Conservation (phyloP, 2,329 filamentous ascomycete species). For the Monosporascus cannonballus region DNA sequence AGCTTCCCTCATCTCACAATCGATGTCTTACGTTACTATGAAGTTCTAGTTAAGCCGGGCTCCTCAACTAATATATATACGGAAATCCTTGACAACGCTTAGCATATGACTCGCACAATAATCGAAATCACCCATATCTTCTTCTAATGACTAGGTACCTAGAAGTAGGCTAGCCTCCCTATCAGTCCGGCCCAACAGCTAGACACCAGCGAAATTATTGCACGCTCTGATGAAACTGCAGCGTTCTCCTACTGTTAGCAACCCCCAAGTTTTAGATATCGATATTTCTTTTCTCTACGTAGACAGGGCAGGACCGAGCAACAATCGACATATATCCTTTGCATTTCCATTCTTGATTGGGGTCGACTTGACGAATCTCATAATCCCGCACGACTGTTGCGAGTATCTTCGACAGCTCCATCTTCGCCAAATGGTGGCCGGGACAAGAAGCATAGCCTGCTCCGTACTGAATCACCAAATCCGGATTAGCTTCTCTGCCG, state of each 20-base stretch:
- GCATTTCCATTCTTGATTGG: slow-evolving; percentile 17
- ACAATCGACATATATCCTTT: slow-evolving; percentile 19
- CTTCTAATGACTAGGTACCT: too few species aligned
- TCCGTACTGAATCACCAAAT: slow-evolving; percentile 3
- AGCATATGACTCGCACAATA: too few species aligned
- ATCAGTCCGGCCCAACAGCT: too few species aligned
- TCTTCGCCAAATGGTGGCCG: slow-evolving; percentile 13
- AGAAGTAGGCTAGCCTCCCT: too few species aligned
- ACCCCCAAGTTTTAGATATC: not conserved
- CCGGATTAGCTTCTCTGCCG: not conserved
- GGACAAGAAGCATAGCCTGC: slow-evolving; percentile 13
- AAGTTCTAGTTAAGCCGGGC: too few species aligned
- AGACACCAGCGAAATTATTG: not conserved
- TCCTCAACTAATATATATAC: too few species aligned
- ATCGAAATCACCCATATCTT: too few species aligned
- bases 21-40: too few species aligned
- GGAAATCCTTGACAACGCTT: too few species aligned
- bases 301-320: slow-evolving; percentile 17
- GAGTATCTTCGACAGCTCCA: slow-evolving; percentile 14
- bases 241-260: not conserved
- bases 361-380: slow-evolving; percentile 15
- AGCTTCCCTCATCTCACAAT: too few species aligned
- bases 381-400: slow-evolving; percentile 14
- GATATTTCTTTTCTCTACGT: slow-evolving; percentile 6
- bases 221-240: not conserved